A percentile compares a stretch with the other conserved stretches of the same genome.
Conservation (phyloP, 1,284 basidiomycete species). For the Volvariella surrecta region DNA sequence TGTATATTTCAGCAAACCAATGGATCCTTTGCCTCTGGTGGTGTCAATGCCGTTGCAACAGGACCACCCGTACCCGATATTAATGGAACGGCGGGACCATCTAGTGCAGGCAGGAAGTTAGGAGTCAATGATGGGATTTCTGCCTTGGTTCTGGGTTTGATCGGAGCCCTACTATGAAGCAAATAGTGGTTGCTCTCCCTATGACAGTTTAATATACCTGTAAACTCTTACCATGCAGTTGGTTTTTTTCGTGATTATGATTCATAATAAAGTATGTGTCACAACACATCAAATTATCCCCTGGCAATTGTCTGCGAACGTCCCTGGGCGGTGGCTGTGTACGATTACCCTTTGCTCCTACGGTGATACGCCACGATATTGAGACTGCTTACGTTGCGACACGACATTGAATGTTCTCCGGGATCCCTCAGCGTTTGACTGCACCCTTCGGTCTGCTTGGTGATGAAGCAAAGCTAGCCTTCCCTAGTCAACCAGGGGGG, state of each 20-base stretch:
- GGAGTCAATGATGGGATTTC: slow-evolving; percentile 3
- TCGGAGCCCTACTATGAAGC: slow-evolving; percentile 1
- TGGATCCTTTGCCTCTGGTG: slow-evolving; percentile 28
- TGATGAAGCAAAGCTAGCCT: slow-evolving; percentile 84
- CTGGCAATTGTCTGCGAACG: too few species aligned
- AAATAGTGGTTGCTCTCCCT: too few species aligned
- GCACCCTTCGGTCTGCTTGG: slow-evolving; percentile 76
- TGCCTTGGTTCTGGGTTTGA: slow-evolving; percentile 11
- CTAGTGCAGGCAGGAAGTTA: neutral
- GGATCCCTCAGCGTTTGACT: slow-evolving; percentile 59
- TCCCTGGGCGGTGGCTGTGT: too few species aligned
- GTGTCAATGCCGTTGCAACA: slow-evolving; percentile 32
- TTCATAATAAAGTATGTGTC: too few species aligned
- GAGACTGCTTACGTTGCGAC: too few species aligned
- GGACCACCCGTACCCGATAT: slow-evolving; percentile 17
- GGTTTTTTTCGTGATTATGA: too few species aligned
- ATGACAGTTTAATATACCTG: too few species aligned
- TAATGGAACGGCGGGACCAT: slow-evolving; percentile 7
- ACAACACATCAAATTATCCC: too few species aligned
- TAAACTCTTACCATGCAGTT: too few species aligned
- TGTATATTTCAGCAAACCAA: slow-evolving; percentile 25
- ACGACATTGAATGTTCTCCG: slow-evolving; percentile 50
- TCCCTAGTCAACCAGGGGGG: slow-evolving; percentile 73
- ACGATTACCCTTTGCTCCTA: too few species aligned
- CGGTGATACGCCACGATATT: too few species aligned